Base-by-base conservation (phyloP, 257 asterid genomes). In the Craterostigma plantagineum region DNA sequence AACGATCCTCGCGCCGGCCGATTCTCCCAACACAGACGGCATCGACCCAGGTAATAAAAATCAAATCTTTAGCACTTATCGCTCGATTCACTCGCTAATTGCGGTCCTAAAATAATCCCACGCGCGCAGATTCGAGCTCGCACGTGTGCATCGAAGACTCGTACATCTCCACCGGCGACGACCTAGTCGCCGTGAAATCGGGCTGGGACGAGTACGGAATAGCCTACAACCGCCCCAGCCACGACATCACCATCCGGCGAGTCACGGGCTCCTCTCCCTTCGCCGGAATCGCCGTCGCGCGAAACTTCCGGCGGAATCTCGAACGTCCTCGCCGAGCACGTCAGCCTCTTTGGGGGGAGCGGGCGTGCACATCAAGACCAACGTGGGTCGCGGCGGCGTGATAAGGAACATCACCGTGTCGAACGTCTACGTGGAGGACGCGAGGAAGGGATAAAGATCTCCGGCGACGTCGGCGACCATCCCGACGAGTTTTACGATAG, bases 21-120 rank as follows among this genome's bases (percentile, higher is more conserved):
- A 77, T 62, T 79, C 99, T 48, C 99, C 99, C 23, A 90, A 90
- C 75, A 90, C 99, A 0, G 99, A 90, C 61, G 99, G 95, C 52
- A 77, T 90, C 37, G 99, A 90, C 67, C 99, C 99, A 46, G 98
- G 98, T 82, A 67, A 23, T 23, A 23, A 23, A 23, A 23, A 23
- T 23, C 30, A 2, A 2, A 23, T 23, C 2, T 6, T 23, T 23
- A n/a, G n/a, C n/a, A n/a, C n/a, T n/a, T n/a, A n/a, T n/a, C n/a
- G n/a, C n/a, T n/a, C n/a, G n/a, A n/a, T n/a, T n/a, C n/a, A n/a
- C n/a, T n/a, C n/a, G n/a, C n/a, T n/a, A n/a, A n/a, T n/a, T n/a
- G n/a, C n/a, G n/a, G n/a, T n/a, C n/a, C n/a, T n/a, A n/a, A n/a
- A n/a, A n/a, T n/a, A n/a, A 23, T 23, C 30, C 30, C 30, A 23